Evolutionary conservation across 2,329 filamentous ascomycete species (phyloP).

Genomic region (Alternaria dauci): DNA sequence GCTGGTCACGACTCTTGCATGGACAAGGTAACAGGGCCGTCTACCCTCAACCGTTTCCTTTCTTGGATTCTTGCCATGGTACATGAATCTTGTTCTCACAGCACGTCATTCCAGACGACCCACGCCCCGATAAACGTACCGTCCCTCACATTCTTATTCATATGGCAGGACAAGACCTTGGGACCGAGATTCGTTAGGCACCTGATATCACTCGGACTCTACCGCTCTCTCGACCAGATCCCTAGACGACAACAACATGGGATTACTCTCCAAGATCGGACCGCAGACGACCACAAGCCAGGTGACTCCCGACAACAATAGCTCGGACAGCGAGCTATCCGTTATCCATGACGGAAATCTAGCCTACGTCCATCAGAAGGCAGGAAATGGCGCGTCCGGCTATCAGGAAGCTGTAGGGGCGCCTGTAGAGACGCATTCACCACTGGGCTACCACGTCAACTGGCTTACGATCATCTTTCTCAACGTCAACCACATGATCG

Average conservation of each 20-base stretch:
- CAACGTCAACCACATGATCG: constrained; percentile 45
- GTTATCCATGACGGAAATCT: neutral
- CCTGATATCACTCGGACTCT: neutral
- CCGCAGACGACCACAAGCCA: neutral
- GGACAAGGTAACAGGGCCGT: neutral
- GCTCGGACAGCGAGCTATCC: neutral
- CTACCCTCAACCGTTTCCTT: neutral
- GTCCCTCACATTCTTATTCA: neutral
- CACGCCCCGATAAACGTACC: neutral
- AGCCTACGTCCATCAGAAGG: neutral
- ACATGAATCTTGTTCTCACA: too few relatives aligned
- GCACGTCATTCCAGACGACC: too few relatives aligned
- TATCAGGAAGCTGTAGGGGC: constrained; percentile 43
- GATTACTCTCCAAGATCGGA: neutral
- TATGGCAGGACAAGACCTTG: neutral
- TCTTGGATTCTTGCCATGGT: too few relatives aligned
- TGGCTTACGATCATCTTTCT: constrained; percentile 41
- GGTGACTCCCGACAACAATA: neutral
- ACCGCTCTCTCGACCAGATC: neutral
- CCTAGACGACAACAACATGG: neutral
- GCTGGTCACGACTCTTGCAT: neutral
- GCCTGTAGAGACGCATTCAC: constrained; percentile 41
- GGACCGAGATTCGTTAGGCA: neutral
- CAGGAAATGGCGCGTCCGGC: constrained; percentile 26
- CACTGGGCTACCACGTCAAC: constrained; percentile 43